A percentile compares a stretch with the other conserved stretches of the same genome.
These are phyloP conservation scores for Boletus rex-veris DNA, from an alignment of 768 basidiomycete species.

Conservation along the genomic window DNA sequence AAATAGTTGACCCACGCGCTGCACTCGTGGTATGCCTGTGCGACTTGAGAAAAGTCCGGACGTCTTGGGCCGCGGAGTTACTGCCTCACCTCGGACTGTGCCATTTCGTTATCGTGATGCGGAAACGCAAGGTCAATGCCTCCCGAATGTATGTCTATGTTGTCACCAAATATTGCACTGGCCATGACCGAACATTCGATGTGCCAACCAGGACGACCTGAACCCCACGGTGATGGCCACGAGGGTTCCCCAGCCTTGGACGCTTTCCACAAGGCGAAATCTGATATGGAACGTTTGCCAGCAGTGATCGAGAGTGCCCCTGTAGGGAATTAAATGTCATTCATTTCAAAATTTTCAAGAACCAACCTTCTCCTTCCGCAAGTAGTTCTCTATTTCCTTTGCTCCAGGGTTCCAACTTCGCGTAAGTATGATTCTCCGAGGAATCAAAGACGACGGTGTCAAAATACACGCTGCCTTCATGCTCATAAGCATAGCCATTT, in stretches of 20 bases:
- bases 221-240: conserved; percentile 96
- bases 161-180: conserved; percentile 56
- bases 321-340: conserved; percentile 20
- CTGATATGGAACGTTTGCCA: conserved; percentile 76
- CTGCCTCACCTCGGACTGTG: conserved; percentile 81
- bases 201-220: conserved; percentile 94
- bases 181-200: conserved; percentile 99
- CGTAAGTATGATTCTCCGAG: conserved; percentile 76
- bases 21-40: conserved; percentile 89
- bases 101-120: conserved; percentile 98
- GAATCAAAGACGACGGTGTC: conserved; percentile 81
- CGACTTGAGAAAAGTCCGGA: conserved; percentile 7
- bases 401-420: conserved; percentile 94
- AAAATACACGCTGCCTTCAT: conserved; percentile 88
- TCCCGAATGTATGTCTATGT: conserved; percentile 97
- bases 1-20: conserved; percentile 98
- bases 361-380: conserved; percentile 86
- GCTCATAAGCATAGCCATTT: conserved; percentile 75
- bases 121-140: conserved; percentile 98
- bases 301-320: conserved; percentile 54
- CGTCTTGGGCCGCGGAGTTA: conserved; percentile 2
- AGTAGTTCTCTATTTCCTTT: conserved; percentile 88
- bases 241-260: conserved; percentile 95
- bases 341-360: conserved; percentile 1
- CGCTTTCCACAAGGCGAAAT: conserved; percentile 98